These are phyloP conservation scores for Flaveria sonorensis DNA, from an alignment of 129 eudicot genomes.

Conservation along the genomic window DNA sequence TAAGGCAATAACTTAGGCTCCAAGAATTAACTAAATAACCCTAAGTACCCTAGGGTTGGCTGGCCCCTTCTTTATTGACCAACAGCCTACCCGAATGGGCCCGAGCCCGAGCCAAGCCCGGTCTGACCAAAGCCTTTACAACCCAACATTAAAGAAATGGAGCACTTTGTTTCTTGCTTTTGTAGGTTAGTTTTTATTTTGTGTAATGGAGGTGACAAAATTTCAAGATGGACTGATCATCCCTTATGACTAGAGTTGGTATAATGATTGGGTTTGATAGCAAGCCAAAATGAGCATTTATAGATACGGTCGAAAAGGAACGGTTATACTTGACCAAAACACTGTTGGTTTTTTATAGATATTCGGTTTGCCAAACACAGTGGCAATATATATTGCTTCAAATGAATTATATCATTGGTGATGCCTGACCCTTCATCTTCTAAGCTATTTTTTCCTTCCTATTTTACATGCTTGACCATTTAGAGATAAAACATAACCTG, in stretches of 20 bases:
- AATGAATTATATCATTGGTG: background rate
- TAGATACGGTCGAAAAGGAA: background rate
- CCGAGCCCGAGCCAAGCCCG: too few species aligned
- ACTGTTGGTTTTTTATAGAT: background rate
- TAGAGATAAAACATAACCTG: background rate
- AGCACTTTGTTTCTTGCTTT: background rate
- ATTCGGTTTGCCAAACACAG: background rate
- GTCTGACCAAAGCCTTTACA: too few species aligned
- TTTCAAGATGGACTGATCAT: background rate
- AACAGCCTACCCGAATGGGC: too few species aligned
- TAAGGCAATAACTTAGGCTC: too few species aligned
- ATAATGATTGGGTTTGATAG: background rate
- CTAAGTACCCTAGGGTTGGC: too few species aligned
- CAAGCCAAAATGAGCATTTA: background rate
- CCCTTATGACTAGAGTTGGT: background rate
- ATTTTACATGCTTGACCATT: background rate
- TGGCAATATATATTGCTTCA: background rate
- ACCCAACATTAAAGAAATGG: background rate
- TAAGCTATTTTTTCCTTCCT: background rate
- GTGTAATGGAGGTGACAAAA: background rate
- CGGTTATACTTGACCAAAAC: background rate
- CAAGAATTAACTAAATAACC: too few species aligned
- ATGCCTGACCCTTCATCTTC: background rate
- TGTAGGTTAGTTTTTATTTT: background rate
- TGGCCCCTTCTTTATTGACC: too few species aligned